Conservation (phyloP, 768 basidiomycete genomes). For the Pulveroboletus sp. region DNA sequence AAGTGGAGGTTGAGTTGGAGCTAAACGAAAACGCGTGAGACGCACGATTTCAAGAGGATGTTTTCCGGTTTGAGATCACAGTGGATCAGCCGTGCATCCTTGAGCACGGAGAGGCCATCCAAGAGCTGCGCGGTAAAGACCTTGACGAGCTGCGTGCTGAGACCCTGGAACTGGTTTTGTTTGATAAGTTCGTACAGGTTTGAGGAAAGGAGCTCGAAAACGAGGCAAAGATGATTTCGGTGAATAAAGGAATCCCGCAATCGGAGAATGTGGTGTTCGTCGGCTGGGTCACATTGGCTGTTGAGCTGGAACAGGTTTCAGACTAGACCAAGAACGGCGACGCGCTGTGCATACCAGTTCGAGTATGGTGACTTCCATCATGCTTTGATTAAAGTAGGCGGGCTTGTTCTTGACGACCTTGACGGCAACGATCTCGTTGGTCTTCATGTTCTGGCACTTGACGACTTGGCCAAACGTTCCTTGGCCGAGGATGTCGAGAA, state of each 20-base stretch:
- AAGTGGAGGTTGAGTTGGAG: not conserved
- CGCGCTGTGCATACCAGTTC: constrained; percentile 70
- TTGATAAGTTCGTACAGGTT: constrained; percentile 99
- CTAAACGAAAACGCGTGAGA: constrained; percentile 1
- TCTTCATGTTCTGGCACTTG: constrained; percentile 99
- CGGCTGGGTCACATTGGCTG: constrained; percentile 87
- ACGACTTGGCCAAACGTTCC: constrained; percentile 99
- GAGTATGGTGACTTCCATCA: constrained; percentile 99
- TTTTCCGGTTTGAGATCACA: constrained; percentile 99
- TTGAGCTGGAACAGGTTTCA: constrained; percentile 63
- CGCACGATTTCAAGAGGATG: constrained; percentile 90
- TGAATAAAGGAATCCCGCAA: constrained; percentile 96
- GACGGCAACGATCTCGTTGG: constrained; percentile 96
- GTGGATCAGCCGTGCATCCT: constrained; percentile 94
- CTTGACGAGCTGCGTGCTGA: constrained; percentile 95
- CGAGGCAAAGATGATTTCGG: constrained; percentile 92
- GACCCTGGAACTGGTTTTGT: constrained; percentile 98
- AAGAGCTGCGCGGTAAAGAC: constrained; percentile 96
- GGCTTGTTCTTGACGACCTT: constrained; percentile 99
- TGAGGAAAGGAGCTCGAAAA: constrained; percentile 94
- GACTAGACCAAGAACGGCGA: not conserved
- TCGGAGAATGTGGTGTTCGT: constrained; percentile 95
- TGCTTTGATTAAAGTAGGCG: constrained; percentile 98
- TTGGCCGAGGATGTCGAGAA: constrained; percentile 96
- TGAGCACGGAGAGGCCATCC: constrained; percentile 87